A percentile compares a stretch with the other conserved stretches of the same genome.
Conservation (phyloP, 495 filamentous ascomycete species). For the Aspergillus avenaceus region DNA sequence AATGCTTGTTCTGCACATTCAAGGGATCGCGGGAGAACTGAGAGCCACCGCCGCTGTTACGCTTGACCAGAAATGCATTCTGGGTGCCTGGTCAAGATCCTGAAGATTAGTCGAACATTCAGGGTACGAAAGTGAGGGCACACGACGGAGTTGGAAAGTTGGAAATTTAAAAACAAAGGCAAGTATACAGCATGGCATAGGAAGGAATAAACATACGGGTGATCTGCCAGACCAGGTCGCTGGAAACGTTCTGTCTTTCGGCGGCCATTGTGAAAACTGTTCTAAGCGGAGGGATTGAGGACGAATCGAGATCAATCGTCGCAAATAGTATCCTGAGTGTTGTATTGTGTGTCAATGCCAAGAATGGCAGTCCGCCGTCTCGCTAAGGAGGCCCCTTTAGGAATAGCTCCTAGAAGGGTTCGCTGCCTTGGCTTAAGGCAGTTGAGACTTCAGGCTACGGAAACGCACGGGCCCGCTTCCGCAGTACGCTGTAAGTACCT, state of each 20-base stretch:
- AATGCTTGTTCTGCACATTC: constrained; percentile 86
- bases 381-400: constrained; percentile 42
- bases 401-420: constrained; percentile 23
- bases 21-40: constrained; percentile 92
- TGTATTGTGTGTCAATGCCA: constrained; percentile 34
- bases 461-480: constrained; percentile 7
- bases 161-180: not conserved
- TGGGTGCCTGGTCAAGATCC: constrained; percentile 55
- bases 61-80: constrained; percentile 87
- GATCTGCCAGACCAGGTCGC: constrained; percentile 88
- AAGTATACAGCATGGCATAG: not conserved
- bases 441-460: not conserved
- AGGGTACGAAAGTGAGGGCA: not conserved
- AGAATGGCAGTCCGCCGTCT: constrained; percentile 25
- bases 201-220: constrained; percentile 60
- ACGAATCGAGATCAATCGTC: constrained; percentile 23
- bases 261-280: constrained; percentile 38
- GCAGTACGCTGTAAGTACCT: constrained; percentile 10
- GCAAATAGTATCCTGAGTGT: constrained; percentile 10
- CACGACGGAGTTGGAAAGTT: not conserved
- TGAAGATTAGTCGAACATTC: constrained; percentile 12
- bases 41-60: constrained; percentile 66
- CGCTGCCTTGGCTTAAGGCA: constrained; percentile 16
- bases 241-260: constrained; percentile 62
- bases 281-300: constrained; percentile 15